Conservation (phyloP, 768 basidiomycete genomes). For the Boletus vinaceobasis region DNA sequence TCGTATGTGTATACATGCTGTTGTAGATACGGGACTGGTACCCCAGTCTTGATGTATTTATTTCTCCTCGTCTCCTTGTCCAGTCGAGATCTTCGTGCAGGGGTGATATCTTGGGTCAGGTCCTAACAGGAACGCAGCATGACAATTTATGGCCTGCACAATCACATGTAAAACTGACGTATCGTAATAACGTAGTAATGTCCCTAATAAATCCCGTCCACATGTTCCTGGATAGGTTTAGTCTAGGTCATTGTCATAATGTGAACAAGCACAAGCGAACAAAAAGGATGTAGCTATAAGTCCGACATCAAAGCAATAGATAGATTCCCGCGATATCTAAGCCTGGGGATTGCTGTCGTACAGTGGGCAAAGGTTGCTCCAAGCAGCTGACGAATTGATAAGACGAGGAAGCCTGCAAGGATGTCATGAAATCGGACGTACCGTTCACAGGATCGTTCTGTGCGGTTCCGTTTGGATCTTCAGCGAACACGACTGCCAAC, state of each 20-base stretch:
- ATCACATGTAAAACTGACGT: not conserved
- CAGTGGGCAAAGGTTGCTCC: slow-evolving; percentile 17
- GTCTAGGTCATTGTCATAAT: not conserved
- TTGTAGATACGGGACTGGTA: too few relatives aligned
- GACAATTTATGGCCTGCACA: not conserved
- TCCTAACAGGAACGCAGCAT: too few relatives aligned
- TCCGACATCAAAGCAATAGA: too few relatives aligned
- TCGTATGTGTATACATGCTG: too few relatives aligned
- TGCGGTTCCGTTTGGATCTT: slow-evolving; percentile 28
- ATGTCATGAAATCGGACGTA: slow-evolving; percentile 1
- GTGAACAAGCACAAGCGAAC: too few relatives aligned
- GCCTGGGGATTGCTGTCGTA: slow-evolving; percentile 8
- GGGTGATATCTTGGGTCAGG: too few relatives aligned
- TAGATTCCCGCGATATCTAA: not conserved
- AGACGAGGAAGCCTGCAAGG: not conserved
- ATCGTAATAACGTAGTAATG: not conserved
- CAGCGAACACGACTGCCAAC: slow-evolving; percentile 39
- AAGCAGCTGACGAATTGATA: slow-evolving; percentile 7
- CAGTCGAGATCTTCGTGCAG: too few relatives aligned
- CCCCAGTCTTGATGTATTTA: too few relatives aligned
- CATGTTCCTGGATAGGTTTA: not conserved
- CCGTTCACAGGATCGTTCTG: slow-evolving; percentile 15
- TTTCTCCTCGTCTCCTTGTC: too few relatives aligned
- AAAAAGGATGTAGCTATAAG: not conserved
- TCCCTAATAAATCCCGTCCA: not conserved